Evolutionary conservation across 352 stramenopile species (phyloP), one percentile per base, ranked within the genome.

Genomic region (Globisporangium mamillatum): DNA sequence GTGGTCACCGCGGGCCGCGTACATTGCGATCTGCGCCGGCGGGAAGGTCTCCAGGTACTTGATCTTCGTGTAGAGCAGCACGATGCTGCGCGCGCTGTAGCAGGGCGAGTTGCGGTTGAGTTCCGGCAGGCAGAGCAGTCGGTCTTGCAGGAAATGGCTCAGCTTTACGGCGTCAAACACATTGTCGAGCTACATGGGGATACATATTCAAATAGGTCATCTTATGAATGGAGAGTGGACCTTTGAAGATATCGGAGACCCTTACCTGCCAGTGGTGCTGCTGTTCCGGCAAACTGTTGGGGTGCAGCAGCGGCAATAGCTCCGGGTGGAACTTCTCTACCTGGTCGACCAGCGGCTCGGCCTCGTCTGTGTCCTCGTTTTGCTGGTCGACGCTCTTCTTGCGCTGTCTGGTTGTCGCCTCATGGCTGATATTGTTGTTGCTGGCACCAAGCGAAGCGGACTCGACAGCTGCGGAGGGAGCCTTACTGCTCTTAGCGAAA

Each of bases 61-160:
- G 64, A 93, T 75, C 70, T 95, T 95, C 32, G 85, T 95, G 69
- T 90, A 95, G 32, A 93, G 80, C 70, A 93, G 72, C 65, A 95
- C 82, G 54, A 95, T 85, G 36, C 75, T 80, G 16, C 87, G 84
- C 22, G 87, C 87, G 54, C 78, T 93, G 75, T 92, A 92, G 75
- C 84, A 92, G 29, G 87, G 84, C 32, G 87, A 92, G 73, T 80
- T 90, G 65, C 82, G 87, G 74, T 92, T 93, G 46, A 92, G 73
- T 66, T 92, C 87, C 1, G 84, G 85, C 12, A 92, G 74, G 63
- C 82, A 89, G 32, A 95, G 68, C 66, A 93, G 64, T 22, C 84
- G 84, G 44, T 92, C 86, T 38, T 95, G 87, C 52, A 95, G 69
- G 53, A 85, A 73, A 34, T 77, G 77, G 61, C 81, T 88, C 9